phyloP scores from a whole-genome alignment of 1,284 basidiomycete genomes.

The Trametes versicolor region DNA sequence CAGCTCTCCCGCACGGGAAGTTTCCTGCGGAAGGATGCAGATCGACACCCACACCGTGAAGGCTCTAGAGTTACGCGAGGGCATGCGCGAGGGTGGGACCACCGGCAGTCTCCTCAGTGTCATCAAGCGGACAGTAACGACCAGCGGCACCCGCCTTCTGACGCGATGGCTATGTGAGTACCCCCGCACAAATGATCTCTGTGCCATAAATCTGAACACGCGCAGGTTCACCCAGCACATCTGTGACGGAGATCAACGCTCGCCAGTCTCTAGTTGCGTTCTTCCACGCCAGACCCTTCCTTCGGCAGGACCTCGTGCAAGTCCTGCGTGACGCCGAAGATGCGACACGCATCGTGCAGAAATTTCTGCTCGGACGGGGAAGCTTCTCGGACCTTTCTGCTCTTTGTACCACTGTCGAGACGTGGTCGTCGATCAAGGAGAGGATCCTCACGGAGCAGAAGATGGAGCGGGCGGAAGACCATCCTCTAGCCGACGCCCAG shows the following conservation, averaged over 20 bases:
- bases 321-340: slow-evolving; percentile 74
- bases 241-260: slow-evolving; percentile 74
- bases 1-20: slow-evolving; percentile 69
- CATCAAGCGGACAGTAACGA: slow-evolving; percentile 84
- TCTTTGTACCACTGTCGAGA: slow-evolving; percentile 67
- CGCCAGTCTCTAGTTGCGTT: slow-evolving; percentile 86
- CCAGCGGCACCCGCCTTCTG: slow-evolving; percentile 83
- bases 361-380: slow-evolving; percentile 78
- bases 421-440: slow-evolving; percentile 63
- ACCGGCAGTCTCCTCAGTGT: slow-evolving; percentile 83
- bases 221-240: slow-evolving; percentile 87
- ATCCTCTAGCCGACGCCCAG: slow-evolving; percentile 47
- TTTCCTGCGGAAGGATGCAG: slow-evolving; percentile 74
- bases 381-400: slow-evolving; percentile 72
- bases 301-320: slow-evolving; percentile 75
- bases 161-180: slow-evolving; percentile 78
- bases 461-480: slow-evolving; percentile 57
- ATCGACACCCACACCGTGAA: slow-evolving; percentile 93
- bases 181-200: slow-evolving; percentile 11
- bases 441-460: slow-evolving; percentile 64
- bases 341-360: slow-evolving; percentile 81
- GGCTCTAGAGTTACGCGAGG: slow-evolving; percentile 88
- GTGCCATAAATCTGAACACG: slow-evolving; percentile 1
- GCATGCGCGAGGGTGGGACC: slow-evolving; percentile 75
- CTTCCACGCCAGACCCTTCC: slow-evolving; percentile 70